These are phyloP conservation scores for Rhizoclosmatium globosum DNA, from an alignment of 192 early-diverging fungal genomes.

Conservation along the genomic window DNA sequence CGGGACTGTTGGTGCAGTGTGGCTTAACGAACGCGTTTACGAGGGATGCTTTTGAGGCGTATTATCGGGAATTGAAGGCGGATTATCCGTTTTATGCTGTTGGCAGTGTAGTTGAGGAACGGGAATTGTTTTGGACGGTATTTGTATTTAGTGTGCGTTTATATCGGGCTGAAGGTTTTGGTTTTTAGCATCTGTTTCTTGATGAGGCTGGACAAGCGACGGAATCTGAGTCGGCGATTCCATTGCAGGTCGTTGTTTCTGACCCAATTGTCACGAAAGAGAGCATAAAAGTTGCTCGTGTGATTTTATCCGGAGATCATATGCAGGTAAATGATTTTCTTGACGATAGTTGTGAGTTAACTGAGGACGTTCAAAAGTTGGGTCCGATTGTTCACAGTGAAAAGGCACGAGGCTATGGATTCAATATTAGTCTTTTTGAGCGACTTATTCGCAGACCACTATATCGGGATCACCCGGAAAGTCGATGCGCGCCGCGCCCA, in stretches of 20 bases:
- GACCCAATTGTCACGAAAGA: slow-evolving; percentile 16
- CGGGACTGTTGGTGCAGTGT: slow-evolving; percentile 51
- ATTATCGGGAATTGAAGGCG: neutral
- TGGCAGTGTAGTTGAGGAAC: neutral
- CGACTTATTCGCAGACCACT: slow-evolving; percentile 51
- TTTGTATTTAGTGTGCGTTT: neutral
- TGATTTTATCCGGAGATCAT: slow-evolving; percentile 65
- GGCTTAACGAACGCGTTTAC: slow-evolving; percentile 50
- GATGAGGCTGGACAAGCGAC: slow-evolving; percentile 68
- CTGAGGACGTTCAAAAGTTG: slow-evolving; percentile 40
- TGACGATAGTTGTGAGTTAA: neutral
- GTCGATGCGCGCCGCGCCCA: slow-evolving; percentile 16
- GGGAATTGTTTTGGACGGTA: slow-evolving; percentile 36
- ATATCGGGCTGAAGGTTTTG: neutral
- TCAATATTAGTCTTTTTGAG: slow-evolving; percentile 57
- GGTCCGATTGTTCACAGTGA: slow-evolving; percentile 53
- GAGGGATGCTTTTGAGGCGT: neutral
- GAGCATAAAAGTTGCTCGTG: slow-evolving; percentile 24
- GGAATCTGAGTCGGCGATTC: slow-evolving; percentile 60
- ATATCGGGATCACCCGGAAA: slow-evolving; percentile 55
- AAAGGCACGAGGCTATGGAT: slow-evolving; percentile 34
- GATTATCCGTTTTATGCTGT: slow-evolving; percentile 11
- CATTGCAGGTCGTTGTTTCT: slow-evolving; percentile 51
- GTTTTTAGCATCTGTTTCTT: slow-evolving; percentile 58
- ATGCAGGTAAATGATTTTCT: slow-evolving; percentile 28